Evolutionary conservation across 257 asterid species (phyloP), one percentile per base, ranked within the genome.

Genomic region (Nicotiana sylvestris): DNA sequence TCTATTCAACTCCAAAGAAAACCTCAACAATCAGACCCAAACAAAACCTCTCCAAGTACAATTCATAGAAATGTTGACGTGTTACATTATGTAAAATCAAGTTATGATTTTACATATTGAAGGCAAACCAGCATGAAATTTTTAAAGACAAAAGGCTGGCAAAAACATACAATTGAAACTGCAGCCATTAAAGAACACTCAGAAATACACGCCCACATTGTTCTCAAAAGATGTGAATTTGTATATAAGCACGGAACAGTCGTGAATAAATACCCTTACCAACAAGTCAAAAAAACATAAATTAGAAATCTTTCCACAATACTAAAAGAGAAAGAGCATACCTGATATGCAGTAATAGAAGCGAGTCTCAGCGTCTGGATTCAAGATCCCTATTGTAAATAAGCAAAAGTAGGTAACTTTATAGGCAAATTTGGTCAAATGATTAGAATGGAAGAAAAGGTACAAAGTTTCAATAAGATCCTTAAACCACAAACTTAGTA

Each of bases 401-500:
- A 76, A 49, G 43, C 9, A 49, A 76, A 74, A 76, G 80, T 46
- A 13, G 80, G 62, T 76, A 76, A 76, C 64, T 76, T 76, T 76
- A 29, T 76, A 76, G 46, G 65, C 29, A 76, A 76, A 51, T 15
- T 27, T 51, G 80, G 46, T 76, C 80, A 76, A 53, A 76, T 76
- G 43, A 76, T 76, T 76, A 76, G 46, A 76, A 76, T 76, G n/a
- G 33, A 76, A 76, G 80, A 27, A 76, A 76, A 76, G 80, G 80
- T 76, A 4, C 46, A 51, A 51, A 18, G 16, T 53, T 53, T 18
- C 18, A 53, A 53, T 49, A 15, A 51, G 16, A 74, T 16, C 64
- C 80, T 76, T 76, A 51, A 51, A 27, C 80, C 37, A 15, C 27
- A 51, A 51, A 29, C 46, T 49, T 51, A 51, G 29, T 76, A 51